A percentile compares a stretch with the other conserved stretches of the same genome.
Evolutionary conservation across 2,329 filamentous ascomycete genomes (phyloP).

Genomic region (Sporothrix variecibatus): DNA sequence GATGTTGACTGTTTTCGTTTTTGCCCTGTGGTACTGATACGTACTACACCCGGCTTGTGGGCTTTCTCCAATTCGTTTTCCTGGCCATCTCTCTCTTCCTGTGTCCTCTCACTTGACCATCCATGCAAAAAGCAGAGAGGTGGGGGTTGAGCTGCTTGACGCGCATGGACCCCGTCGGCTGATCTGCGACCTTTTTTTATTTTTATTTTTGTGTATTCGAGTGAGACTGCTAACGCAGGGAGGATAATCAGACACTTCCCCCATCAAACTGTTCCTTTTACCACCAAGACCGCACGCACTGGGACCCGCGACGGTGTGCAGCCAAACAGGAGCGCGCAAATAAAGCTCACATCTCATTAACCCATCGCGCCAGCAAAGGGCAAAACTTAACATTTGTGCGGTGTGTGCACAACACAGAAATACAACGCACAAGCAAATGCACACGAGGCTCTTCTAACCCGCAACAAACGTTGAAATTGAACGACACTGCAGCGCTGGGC

Average conservation of each 20-base stretch:
- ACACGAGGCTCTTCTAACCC: neutral
- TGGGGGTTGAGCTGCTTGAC: conserved; percentile 9
- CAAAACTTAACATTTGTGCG: neutral
- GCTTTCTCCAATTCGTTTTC: neutral
- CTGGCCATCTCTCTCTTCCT: neutral
- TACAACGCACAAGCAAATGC: neutral
- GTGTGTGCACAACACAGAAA: conserved; percentile 5
- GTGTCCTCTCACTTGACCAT: neutral
- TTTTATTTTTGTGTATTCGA: neutral
- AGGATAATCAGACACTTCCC: neutral
- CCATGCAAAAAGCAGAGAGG: neutral
- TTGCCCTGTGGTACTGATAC: neutral
- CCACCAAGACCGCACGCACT: too few species aligned
- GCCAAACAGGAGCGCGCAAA: neutral
- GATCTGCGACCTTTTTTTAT: conserved; percentile 21
- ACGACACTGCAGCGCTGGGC: neutral
- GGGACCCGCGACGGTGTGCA: neutral
- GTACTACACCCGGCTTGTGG: neutral
- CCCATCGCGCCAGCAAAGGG: neutral
- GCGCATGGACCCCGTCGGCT: conserved; percentile 20
- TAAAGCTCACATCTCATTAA: neutral
- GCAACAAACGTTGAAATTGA: conserved; percentile 7
- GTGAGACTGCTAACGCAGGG: neutral
- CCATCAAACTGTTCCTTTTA: too few species aligned
- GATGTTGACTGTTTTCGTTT: neutral